These are phyloP conservation scores for Stachybotrys chlorohalonatus DNA, from an alignment of 2,329 filamentous ascomycete species.

Conservation along the genomic window DNA sequence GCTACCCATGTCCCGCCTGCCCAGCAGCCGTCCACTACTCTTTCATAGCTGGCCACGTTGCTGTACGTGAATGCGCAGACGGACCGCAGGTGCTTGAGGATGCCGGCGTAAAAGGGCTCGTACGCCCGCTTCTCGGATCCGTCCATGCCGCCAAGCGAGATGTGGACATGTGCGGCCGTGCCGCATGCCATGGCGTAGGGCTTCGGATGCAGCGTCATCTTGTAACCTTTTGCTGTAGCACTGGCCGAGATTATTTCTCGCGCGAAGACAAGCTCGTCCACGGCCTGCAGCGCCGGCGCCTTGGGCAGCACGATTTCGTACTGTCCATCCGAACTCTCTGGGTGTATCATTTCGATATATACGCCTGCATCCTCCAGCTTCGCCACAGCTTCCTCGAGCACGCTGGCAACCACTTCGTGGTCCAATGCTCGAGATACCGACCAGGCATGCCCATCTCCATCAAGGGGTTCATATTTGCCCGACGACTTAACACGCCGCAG, in stretches of 20 bases:
- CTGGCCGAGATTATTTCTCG: constrained; percentile 59
- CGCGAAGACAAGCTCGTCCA: constrained; percentile 63
- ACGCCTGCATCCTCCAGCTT: constrained; percentile 54
- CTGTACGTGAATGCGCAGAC: constrained; percentile 63
- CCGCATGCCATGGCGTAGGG: constrained; percentile 50
- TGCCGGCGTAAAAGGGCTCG: constrained; percentile 61
- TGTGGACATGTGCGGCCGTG: constrained; percentile 60
- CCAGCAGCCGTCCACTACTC: constrained; percentile 62
- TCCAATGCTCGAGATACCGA: constrained; percentile 55
- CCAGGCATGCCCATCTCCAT: constrained; percentile 62
- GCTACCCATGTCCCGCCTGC: constrained; percentile 69
- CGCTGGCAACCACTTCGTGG: constrained; percentile 42
- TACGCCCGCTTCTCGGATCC: constrained; percentile 35
- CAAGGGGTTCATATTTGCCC: constrained; percentile 31
- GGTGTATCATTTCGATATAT: constrained; percentile 61
- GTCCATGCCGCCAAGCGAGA: constrained; percentile 49
- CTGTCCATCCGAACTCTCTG: constrained; percentile 65
- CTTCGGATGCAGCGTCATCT: constrained; percentile 66
- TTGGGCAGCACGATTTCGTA: constrained; percentile 68
- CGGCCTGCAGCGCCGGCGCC: constrained; percentile 52
- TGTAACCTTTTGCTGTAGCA: constrained; percentile 51
- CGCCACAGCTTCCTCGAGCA: constrained; percentile 58
- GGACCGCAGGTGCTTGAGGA: constrained; percentile 56
- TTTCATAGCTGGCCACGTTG: constrained; percentile 57
- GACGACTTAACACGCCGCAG: constrained; percentile 34